Evolutionary conservation across 495 filamentous ascomycete genomes (phyloP).

Genomic region (Aspergillus panamensis): DNA sequence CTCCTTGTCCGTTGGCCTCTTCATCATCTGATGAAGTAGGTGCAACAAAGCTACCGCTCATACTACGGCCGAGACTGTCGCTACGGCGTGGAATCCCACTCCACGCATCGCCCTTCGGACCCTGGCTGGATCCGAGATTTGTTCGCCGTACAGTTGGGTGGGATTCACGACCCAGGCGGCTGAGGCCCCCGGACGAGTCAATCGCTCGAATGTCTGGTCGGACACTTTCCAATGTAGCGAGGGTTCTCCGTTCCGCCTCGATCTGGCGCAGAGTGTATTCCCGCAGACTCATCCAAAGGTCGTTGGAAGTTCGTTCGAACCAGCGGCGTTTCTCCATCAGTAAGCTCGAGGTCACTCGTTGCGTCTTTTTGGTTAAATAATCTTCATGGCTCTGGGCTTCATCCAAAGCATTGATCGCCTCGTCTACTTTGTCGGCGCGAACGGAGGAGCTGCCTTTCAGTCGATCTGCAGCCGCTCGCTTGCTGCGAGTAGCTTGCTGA

Average conservation of each 20-base stretch:
- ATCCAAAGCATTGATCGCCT: conserved; percentile 83
- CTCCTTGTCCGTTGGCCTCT: conserved; percentile 37
- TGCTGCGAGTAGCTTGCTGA: conserved; percentile 72
- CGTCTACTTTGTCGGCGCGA: conserved; percentile 90
- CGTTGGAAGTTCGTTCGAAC: conserved; percentile 81
- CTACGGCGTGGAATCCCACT: conserved; percentile 83
- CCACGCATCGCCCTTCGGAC: conserved; percentile 95
- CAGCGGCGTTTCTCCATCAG: conserved; percentile 85
- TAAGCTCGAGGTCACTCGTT: conserved; percentile 83
- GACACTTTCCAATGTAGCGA: conserved; percentile 88
- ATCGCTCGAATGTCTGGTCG: conserved; percentile 91
- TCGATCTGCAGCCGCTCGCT: conserved; percentile 78
- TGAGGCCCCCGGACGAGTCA: conserved; percentile 83
- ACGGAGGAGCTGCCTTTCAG: conserved; percentile 81
- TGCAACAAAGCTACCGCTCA: conserved; percentile 64
- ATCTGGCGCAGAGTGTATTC: conserved; percentile 95
- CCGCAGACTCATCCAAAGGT: conserved; percentile 74
- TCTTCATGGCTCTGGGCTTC: conserved; percentile 77
- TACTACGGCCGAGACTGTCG: conserved; percentile 70
- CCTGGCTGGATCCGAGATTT: conserved; percentile 81
- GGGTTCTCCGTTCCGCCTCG: conserved; percentile 86
- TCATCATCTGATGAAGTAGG: conserved; percentile 42
- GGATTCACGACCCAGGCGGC: conserved; percentile 79
- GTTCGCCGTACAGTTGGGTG: conserved; percentile 72
- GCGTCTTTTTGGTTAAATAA: conserved; percentile 76